Percentiles rank a stretch among this genome's conserved stretches.
Evolutionary conservation across 176 grass and related monocot species (phyloP).

Genomic region (Alloteropsis semialata): DNA sequence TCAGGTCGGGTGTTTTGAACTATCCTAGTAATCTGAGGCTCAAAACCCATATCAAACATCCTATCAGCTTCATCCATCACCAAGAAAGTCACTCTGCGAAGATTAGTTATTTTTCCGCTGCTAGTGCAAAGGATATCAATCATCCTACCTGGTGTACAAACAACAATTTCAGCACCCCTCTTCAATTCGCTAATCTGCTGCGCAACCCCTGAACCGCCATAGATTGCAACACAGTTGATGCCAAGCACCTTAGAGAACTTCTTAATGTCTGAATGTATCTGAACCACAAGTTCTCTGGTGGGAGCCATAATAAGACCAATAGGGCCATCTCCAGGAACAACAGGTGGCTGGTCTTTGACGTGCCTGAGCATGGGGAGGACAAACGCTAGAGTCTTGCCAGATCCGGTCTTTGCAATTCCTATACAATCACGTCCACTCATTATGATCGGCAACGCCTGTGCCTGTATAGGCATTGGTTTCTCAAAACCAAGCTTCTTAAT

Average conservation of each 20-base stretch:
- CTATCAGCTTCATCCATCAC: slow-evolving; percentile 99
- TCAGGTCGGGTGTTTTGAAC: slow-evolving; percentile 86
- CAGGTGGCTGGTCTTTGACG: slow-evolving; percentile 88
- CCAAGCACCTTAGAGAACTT: slow-evolving; percentile 88
- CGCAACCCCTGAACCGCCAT: slow-evolving; percentile 92
- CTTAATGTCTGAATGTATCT: slow-evolving; percentile 90
- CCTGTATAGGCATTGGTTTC: slow-evolving; percentile 93
- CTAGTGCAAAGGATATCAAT: slow-evolving; percentile 96
- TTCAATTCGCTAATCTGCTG: slow-evolving; percentile 98
- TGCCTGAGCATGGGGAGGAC: slow-evolving; percentile 96
- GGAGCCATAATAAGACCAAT: slow-evolving; percentile 95
- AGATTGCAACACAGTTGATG: slow-evolving; percentile 90
- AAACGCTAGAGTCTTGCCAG: slow-evolving; percentile 96
- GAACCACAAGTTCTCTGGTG: slow-evolving; percentile 90
- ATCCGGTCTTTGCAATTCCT: slow-evolving; percentile 93
- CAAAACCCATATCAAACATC: slow-evolving; percentile 99
- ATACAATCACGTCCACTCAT: slow-evolving; percentile 99
- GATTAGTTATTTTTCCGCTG: slow-evolving; percentile 91
- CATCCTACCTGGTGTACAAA: slow-evolving; percentile 95
- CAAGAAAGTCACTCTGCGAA: slow-evolving; percentile 86
- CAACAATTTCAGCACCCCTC: slow-evolving; percentile 88
- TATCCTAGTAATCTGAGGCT: slow-evolving; percentile 88
- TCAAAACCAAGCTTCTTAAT: slow-evolving; percentile 96
- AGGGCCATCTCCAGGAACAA: slow-evolving; percentile 88
- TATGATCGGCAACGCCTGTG: slow-evolving; percentile 77